Base-by-base conservation (phyloP, 306 rosid species). In the Quercus robur region DNA sequence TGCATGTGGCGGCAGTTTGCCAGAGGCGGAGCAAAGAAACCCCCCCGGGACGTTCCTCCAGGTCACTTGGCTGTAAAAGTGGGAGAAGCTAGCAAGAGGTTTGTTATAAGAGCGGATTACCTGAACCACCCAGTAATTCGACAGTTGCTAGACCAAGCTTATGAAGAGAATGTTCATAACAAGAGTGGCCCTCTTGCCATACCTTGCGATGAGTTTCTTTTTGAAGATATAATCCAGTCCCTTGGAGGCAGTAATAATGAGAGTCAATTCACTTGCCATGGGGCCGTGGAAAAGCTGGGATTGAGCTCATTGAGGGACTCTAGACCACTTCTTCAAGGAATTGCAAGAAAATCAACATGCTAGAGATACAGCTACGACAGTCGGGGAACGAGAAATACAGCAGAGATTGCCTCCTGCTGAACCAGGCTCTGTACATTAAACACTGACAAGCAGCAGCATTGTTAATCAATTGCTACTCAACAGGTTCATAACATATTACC, bases 201-300 rank as follows among this genome's bases (percentile, higher is more conserved):
- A 77, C 93, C 87, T 14, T 87, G 89, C 54, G 84, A 81, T 33
- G 91, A 87, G 83, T 66, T 75, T 55, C 63, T 84, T 25, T 85
- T 85, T 59, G 83, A 87, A 74, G 87, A 85, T 30, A 87, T 85
- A 71, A 71, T 88, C 77, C 81, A 82, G 52, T 76, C 82, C 75
- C 88, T 85, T 17, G 11, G 76, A 68, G 73, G 70, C 56, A 71
- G 82, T 67, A 63, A 81, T 12, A 56, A 31, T 26, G 20, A 72
- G 49, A 56, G 77, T 6, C 56, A 30, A 69, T 26, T 84, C 67
- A 83, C 88, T 77, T 72, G 77, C 64, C 82, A 78, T 5, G 71
- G 71, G 70, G 83, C 78, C 25, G 31, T 67, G 54, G 80, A 80
- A 59, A 83, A 83, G 74, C 79, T 70, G 26, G 72, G 61, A 5